A percentile compares a stretch with the other conserved stretches of the same genome.
Conservation (phyloP, 768 basidiomycete species). For the Daedalea quercina region DNA sequence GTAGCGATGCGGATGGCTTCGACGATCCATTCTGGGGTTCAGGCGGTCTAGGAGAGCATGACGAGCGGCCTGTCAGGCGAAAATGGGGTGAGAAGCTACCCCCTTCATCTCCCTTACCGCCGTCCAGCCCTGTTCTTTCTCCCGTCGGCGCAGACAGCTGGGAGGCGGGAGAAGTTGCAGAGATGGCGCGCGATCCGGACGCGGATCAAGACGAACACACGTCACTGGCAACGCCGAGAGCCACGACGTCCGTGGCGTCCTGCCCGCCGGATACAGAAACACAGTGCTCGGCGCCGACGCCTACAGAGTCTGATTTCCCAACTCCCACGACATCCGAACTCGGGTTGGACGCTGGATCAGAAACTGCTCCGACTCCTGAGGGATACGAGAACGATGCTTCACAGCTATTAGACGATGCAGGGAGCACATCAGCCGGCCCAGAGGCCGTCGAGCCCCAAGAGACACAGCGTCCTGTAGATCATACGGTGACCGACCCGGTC, state of each 20-base stretch:
- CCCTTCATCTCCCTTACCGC: slow-evolving; percentile 26
- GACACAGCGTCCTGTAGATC: too few relatives aligned
- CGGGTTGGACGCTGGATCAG: neutral
- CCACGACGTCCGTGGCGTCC: neutral
- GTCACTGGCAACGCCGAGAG: neutral
- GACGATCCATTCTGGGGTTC: neutral
- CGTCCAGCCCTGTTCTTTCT: slow-evolving; percentile 29
- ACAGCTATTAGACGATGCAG: too few relatives aligned
- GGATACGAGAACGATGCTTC: neutral
- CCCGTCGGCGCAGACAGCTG: slow-evolving; percentile 15
- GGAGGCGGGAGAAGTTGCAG: neutral
- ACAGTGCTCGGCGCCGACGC: neutral
- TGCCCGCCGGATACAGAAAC: neutral
- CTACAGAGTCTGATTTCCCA: neutral
- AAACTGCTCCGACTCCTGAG: neutral
- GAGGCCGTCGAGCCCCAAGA: neutral
- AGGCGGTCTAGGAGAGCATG: slow-evolving; percentile 1
- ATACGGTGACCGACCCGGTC: too few relatives aligned
- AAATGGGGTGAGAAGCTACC: slow-evolving; percentile 16
- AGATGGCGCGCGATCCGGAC: neutral
- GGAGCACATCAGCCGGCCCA: neutral
- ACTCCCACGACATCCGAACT: neutral
- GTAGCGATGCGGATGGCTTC: slow-evolving; percentile 36
- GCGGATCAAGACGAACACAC: neutral
- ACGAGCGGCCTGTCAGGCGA: neutral